Conservation (phyloP, 805 yeast genomes). For the Yamadazyma sp. region DNA sequence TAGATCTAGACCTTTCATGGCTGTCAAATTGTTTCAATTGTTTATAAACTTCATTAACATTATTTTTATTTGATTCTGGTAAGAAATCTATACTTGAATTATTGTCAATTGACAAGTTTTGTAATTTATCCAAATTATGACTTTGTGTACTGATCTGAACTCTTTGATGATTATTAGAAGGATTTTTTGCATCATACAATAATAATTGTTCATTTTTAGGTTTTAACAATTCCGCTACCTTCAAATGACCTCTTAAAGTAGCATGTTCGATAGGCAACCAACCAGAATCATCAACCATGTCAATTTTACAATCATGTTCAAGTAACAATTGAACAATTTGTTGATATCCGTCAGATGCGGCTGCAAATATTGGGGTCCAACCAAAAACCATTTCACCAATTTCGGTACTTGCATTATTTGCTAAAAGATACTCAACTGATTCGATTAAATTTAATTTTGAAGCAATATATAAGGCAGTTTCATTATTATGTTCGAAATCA, state of each 20-base stretch:
- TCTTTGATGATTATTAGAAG: constrained; percentile 30
- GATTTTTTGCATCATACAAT: constrained; percentile 34
- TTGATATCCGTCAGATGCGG: constrained; percentile 78
- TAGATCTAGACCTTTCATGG: constrained; percentile 3
- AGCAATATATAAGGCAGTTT: constrained; percentile 83
- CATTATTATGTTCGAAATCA: constrained; percentile 55
- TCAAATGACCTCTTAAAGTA: constrained; percentile 79
- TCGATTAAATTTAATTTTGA: constrained; percentile 57
- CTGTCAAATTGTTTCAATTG: constrained; percentile 27
- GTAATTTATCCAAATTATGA: constrained; percentile 9
- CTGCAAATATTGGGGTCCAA: constrained; percentile 91
- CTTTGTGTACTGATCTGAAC: constrained; percentile 12
- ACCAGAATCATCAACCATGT: constrained; percentile 74
- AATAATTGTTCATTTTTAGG: constrained; percentile 40
- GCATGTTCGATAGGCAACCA: constrained; percentile 99
- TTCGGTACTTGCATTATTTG: constrained; percentile 67
- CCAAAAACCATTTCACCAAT: constrained; percentile 76
- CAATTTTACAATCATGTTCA: constrained; percentile 50
- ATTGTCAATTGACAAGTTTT: constrained; percentile 11
- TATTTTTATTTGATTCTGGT: constrained; percentile 29
- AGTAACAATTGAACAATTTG: constrained; percentile 57
- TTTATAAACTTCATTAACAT: constrained; percentile 37
- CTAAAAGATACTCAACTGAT: constrained; percentile 54
- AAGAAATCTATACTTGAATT: constrained; percentile 36
- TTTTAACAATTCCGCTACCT: constrained; percentile 58